Percentiles rank a stretch among this genome's conserved stretches.
Conservation (phyloP, 1,139 yeast genomes). For the Sugiyamaella grinbergsii region DNA sequence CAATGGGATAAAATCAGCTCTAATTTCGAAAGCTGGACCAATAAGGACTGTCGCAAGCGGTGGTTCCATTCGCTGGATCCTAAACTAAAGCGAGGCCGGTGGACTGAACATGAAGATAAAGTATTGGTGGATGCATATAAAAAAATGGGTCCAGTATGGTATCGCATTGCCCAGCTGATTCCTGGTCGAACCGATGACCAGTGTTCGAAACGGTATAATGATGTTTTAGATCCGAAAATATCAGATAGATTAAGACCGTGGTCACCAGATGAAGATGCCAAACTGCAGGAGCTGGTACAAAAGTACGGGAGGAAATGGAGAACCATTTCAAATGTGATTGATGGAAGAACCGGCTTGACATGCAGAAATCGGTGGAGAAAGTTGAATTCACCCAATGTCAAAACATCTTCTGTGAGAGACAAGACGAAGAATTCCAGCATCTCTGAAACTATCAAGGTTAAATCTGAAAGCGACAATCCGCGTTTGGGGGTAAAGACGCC, state of each 20-base stretch:
- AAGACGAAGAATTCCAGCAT: neutral
- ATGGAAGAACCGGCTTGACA: conserved; percentile 82
- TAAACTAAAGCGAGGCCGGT: conserved; percentile 73
- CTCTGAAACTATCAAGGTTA: neutral
- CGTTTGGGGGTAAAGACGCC: neutral
- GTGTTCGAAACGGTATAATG: conserved; percentile 88
- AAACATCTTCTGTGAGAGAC: conserved; percentile 1
- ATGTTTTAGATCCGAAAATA: conserved; percentile 81
- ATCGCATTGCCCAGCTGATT: conserved; percentile 72
- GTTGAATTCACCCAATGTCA: conserved; percentile 53
- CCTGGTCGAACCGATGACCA: conserved; percentile 92
- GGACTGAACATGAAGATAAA: conserved; percentile 86
- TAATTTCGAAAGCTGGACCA: conserved; percentile 75
- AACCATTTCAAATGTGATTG: conserved; percentile 68
- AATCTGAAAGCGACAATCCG: neutral
- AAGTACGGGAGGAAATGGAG: conserved; percentile 90
- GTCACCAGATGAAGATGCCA: conserved; percentile 75
- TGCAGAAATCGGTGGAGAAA: conserved; percentile 94
- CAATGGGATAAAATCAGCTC: conserved; percentile 74
- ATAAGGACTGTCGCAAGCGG: conserved; percentile 88
- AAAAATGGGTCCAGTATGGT: conserved; percentile 82
- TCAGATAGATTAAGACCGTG: conserved; percentile 79
- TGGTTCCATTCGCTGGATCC: conserved; percentile 90
- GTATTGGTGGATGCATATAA: conserved; percentile 62
- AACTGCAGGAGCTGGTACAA: conserved; percentile 64